phyloP scores from a whole-genome alignment of 495 filamentous ascomycete genomes.

The Ascodesmis nigricans region DNA sequence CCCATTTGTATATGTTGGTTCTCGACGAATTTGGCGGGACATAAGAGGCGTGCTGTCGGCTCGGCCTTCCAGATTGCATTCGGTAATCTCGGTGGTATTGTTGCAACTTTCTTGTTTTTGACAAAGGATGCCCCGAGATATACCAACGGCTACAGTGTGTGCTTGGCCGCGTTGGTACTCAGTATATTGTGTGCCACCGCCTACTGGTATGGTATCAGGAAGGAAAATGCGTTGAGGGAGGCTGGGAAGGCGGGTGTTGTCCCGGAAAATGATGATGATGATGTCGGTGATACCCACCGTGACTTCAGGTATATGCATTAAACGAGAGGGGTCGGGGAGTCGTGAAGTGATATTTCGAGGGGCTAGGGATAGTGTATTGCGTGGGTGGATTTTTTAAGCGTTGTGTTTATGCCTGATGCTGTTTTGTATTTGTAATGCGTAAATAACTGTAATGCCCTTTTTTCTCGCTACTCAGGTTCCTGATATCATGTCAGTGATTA shows the following conservation, averaged over 20 bases:
- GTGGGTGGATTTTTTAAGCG: too few relatives aligned
- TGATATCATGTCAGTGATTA: too few relatives aligned
- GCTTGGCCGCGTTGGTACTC: slow-evolving; percentile 49
- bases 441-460: too few relatives aligned
- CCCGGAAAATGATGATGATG: slow-evolving; percentile 36
- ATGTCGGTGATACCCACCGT: slow-evolving; percentile 50
- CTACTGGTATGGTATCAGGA: slow-evolving; percentile 37
- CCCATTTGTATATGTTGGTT: slow-evolving; percentile 84
- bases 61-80: slow-evolving; percentile 63
- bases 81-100: slow-evolving; percentile 88
- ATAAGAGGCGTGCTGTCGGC: slow-evolving; percentile 63
- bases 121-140: slow-evolving; percentile 45
- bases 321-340: too few relatives aligned
- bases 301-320: slow-evolving; percentile 28
- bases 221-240: slow-evolving; percentile 45
- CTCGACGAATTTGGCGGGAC: slow-evolving; percentile 75
- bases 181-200: slow-evolving; percentile 35
- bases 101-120: slow-evolving; percentile 67
- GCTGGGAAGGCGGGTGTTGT: slow-evolving; percentile 27
- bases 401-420: too few relatives aligned
- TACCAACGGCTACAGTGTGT: slow-evolving; percentile 55
- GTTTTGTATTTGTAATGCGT: too few relatives aligned
- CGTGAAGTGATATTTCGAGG: too few relatives aligned
- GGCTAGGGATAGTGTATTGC: too few relatives aligned
- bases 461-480: too few relatives aligned